These are phyloP conservation scores for Ogataea paradorogensis DNA, from an alignment of 805 yeast species.

Conservation along the genomic window DNA sequence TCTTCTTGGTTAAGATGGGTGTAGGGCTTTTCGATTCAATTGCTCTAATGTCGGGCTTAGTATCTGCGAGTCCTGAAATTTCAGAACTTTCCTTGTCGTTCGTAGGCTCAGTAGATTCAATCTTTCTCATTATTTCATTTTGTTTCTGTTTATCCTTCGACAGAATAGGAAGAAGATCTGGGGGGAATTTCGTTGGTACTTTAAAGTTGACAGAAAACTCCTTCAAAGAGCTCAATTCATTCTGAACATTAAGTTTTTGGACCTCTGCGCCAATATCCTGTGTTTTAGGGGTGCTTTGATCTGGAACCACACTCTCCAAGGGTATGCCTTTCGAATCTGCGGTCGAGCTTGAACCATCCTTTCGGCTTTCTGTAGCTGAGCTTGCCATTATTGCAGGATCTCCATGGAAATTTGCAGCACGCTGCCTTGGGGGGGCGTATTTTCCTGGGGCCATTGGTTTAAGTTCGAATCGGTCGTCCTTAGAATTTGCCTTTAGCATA, in stretches of 20 bases:
- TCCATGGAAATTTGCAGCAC: conserved; percentile 47
- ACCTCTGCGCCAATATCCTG: conserved; percentile 31
- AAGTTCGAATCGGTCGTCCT: conserved; percentile 20
- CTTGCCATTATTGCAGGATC: conserved; percentile 69
- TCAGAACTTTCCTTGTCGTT: background rate
- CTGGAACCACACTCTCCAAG: no score
- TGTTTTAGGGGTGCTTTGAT: conserved; percentile 2
- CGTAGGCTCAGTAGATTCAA: conserved; percentile 4
- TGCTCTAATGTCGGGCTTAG: background rate
- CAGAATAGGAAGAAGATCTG: conserved; percentile 65
- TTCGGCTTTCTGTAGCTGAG: conserved; percentile 34
- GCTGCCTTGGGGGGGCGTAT: conserved; percentile 56
- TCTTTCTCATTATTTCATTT: conserved; percentile 49
- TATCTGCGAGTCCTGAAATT: conserved; percentile 3
- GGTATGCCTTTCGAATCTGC: no score
- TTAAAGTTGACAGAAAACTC: conserved; percentile 82
- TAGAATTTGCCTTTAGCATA: conserved; percentile 25
- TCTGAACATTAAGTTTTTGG: conserved; percentile 48
- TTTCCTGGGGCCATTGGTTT: conserved; percentile 35
- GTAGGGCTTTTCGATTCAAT: conserved; percentile 8
- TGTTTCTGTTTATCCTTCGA: conserved; percentile 67
- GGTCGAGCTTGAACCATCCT: background rate
- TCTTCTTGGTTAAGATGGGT: conserved; percentile 37
- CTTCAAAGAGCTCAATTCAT: conserved; percentile 65
- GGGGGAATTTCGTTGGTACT: conserved; percentile 48